phyloP scores from a whole-genome alignment of 306 rosid genomes.

The Cicer bijugum region DNA sequence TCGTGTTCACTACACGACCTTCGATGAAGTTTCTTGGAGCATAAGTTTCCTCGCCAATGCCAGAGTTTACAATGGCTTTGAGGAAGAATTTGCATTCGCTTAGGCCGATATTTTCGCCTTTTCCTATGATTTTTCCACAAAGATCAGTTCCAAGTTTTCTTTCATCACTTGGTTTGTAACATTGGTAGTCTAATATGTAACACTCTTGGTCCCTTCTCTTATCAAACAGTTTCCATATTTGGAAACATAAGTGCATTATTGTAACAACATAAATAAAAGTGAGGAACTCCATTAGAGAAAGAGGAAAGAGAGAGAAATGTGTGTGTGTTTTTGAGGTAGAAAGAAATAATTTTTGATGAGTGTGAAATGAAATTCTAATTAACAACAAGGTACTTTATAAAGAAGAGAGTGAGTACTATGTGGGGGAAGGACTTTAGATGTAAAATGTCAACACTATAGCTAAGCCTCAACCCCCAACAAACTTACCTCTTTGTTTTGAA shows the following conservation, averaged over 20 bases:
- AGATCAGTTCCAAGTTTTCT: constrained; percentile 66
- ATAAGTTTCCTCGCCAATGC: constrained; percentile 91
- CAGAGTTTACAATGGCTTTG: constrained; percentile 85
- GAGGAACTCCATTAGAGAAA: constrained; percentile 61
- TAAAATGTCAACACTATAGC: constrained; percentile 34
- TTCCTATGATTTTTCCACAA: constrained; percentile 60
- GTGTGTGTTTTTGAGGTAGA: constrained; percentile 18
- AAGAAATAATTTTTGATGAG: constrained; percentile 37
- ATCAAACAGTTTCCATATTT: constrained; percentile 62
- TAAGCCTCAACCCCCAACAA: constrained; percentile 74
- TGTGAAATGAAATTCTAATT: constrained; percentile 18
- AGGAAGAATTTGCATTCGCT: constrained; percentile 75
- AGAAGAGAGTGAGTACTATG: constrained; percentile 28
- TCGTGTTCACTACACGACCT: constrained; percentile 61
- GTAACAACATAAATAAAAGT: constrained; percentile 47
- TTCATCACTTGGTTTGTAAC: constrained; percentile 72
- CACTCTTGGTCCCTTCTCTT: constrained; percentile 62
- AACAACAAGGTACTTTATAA: constrained; percentile 39
- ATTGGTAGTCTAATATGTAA: constrained; percentile 76
- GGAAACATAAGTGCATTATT: constrained; percentile 50
- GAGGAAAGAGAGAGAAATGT: neutral
- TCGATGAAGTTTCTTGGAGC: constrained; percentile 70
- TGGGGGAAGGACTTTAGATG: constrained; percentile 4
- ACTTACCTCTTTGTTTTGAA: constrained; percentile 37
- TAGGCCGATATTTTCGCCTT: constrained; percentile 62